phyloP scores from a whole-genome alignment of 352 stramenopile species.

The Pythium chondricola region DNA sequence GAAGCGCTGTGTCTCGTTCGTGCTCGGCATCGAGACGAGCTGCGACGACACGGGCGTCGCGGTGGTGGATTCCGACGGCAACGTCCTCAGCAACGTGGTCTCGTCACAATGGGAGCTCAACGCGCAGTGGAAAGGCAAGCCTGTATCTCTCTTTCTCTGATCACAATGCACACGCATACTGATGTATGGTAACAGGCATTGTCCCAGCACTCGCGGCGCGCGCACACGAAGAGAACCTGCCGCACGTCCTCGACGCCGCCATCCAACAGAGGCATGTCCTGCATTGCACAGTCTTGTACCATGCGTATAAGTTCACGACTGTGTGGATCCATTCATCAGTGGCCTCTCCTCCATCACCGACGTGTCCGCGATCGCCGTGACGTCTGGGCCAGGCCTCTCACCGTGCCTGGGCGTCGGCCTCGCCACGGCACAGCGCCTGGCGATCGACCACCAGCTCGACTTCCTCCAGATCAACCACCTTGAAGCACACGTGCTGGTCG shows the following conservation, averaged over 20 bases:
- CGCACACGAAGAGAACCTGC: constrained; percentile 93
- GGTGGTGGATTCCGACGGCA: constrained; percentile 86
- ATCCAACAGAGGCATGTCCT: constrained; percentile 76
- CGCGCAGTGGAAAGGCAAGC: constrained; percentile 72
- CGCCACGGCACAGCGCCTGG: constrained; percentile 74
- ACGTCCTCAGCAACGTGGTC: constrained; percentile 91
- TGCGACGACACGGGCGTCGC: constrained; percentile 94
- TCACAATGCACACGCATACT: not conserved
- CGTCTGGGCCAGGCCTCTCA: constrained; percentile 94
- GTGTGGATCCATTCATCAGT: constrained; percentile 19
- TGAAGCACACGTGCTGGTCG: constrained; percentile 95
- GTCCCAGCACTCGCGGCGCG: constrained; percentile 92
- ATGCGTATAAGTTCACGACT: not conserved
- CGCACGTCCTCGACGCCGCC: constrained; percentile 89
- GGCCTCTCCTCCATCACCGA: constrained; percentile 64
- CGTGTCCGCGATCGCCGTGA: constrained; percentile 95
- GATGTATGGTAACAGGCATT: constrained; percentile 64
- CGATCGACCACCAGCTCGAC: constrained; percentile 80
- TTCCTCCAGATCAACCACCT: constrained; percentile 98
- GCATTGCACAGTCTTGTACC: not conserved
- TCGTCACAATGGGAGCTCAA: constrained; percentile 92
- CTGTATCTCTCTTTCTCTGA: not conserved
- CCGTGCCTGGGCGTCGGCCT: constrained; percentile 96
- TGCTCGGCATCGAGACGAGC: constrained; percentile 95
- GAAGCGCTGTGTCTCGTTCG: constrained; percentile 35